phyloP scores from a whole-genome alignment of 345 rosid species.

The Microcos paniculata region DNA sequence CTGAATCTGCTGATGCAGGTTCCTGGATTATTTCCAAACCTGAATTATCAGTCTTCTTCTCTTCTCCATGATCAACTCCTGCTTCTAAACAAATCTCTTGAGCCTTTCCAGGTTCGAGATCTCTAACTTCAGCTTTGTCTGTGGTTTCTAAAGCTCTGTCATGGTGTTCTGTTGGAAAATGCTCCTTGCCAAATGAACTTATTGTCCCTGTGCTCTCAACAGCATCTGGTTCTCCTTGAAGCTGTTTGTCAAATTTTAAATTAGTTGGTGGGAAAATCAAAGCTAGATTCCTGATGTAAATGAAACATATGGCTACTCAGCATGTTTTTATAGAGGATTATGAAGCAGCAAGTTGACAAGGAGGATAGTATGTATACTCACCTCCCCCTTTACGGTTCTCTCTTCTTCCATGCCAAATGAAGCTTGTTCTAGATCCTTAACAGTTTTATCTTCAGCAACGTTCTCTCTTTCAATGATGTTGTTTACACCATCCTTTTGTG shows the following conservation, averaged over 20 bases:
- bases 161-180: conserved; percentile 7
- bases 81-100: not conserved
- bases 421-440: conserved; percentile 6
- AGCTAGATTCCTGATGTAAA: too few species aligned
- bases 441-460: not conserved
- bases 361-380: not conserved
- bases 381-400: not conserved
- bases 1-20: conserved; percentile 30
- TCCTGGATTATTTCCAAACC: conserved; percentile 23
- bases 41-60: conserved; percentile 13
- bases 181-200: not conserved
- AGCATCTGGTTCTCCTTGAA: too few species aligned
- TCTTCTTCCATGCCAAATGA: not conserved
- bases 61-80: not conserved
- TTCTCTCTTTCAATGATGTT: not conserved
- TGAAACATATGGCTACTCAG: not conserved
- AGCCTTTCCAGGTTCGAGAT: conserved; percentile 6
- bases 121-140: not conserved
- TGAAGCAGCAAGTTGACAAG: too few species aligned
- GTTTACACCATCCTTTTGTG: not conserved
- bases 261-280: too few species aligned
- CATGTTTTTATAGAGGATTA: too few species aligned
- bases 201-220: not conserved
- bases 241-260: too few species aligned
- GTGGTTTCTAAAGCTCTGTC: not conserved